Conservation (phyloP, 176 grass and related monocot genomes). For the Pontederia crassipes region DNA sequence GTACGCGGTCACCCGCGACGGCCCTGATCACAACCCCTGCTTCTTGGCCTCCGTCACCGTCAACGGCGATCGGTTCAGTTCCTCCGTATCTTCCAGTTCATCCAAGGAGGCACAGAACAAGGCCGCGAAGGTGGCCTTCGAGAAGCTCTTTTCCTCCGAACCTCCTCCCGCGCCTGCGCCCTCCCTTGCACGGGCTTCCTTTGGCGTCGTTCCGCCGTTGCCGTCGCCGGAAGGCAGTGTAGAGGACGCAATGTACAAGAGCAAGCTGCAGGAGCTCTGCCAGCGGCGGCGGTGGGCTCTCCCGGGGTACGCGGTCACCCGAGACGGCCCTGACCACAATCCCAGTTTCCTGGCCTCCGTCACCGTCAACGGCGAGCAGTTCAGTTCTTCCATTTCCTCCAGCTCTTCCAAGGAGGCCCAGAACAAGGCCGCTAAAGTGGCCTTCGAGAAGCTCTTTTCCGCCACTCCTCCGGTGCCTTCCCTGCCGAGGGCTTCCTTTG, state of each 20-base stretch:
- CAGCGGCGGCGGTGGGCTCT: slow-evolving; percentile 45
- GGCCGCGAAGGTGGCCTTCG: slow-evolving; percentile 50
- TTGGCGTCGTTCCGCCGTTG: too few species aligned
- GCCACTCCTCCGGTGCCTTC: neutral
- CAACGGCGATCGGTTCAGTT: slow-evolving; percentile 38
- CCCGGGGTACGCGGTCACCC: slow-evolving; percentile 35
- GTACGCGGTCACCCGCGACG: slow-evolving; percentile 27
- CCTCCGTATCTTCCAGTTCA: slow-evolving; percentile 27
- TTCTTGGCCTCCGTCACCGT: slow-evolving; percentile 50
- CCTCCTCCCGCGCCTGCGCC: neutral
- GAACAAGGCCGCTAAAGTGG: slow-evolving; percentile 49
- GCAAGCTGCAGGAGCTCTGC: slow-evolving; percentile 56
- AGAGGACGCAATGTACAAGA: slow-evolving; percentile 40
- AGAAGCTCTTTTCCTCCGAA: slow-evolving; percentile 23
- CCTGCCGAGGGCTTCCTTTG: slow-evolving; percentile 30
- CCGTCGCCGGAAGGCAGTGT: too few species aligned
- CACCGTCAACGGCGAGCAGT: slow-evolving; percentile 34
- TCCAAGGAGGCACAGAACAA: slow-evolving; percentile 58
- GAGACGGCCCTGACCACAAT: slow-evolving; percentile 22
- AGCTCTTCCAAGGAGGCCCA: slow-evolving; percentile 48
- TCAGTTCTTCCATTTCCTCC: slow-evolving; percentile 28
- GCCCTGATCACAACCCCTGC: slow-evolving; percentile 21
- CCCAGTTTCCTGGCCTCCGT: slow-evolving; percentile 40
- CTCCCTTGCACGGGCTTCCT: too few species aligned
- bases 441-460: slow-evolving; percentile 26